Conservation (phyloP, 1,139 yeast genomes). For the Saccharomycopsis hybrid region DNA sequence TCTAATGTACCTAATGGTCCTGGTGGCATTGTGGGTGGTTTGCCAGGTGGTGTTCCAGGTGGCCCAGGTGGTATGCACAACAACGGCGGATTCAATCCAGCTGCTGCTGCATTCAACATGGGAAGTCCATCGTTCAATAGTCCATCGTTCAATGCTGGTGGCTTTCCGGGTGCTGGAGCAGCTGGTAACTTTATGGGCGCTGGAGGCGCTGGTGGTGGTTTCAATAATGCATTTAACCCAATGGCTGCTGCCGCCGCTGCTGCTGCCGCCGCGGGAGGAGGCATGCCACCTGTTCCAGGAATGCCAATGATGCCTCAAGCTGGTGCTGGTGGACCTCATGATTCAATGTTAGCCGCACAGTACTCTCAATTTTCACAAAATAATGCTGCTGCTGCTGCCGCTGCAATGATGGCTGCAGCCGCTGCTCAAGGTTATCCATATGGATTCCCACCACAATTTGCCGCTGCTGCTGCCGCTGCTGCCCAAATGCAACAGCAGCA, state of each 20-base stretch:
- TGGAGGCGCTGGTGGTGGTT: background rate
- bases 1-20: background rate
- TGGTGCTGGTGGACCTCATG: slow-evolving; percentile 1
- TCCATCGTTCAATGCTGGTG: background rate
- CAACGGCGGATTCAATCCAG: background rate
- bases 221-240: slow-evolving; percentile 5
- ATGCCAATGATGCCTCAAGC: slow-evolving; percentile 16
- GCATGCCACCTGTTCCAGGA: slow-evolving; percentile 7
- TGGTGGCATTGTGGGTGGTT: background rate
- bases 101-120: background rate
- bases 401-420: slow-evolving; percentile 9
- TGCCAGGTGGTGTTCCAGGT: slow-evolving; percentile 1
- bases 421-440: slow-evolving; percentile 6
- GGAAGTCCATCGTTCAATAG: too few relatives aligned
- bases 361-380: background rate
- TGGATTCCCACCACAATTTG: slow-evolving; percentile 12
- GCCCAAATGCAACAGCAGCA: slow-evolving; percentile 1
- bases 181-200: background rate
- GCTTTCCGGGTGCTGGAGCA: background rate
- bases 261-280: slow-evolving; percentile 8
- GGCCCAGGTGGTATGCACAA: background rate
- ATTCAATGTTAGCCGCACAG: slow-evolving; percentile 6
- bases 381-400: slow-evolving; percentile 6
- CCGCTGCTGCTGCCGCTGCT: slow-evolving; percentile 2
- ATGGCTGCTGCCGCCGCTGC: slow-evolving; percentile 1